Conservation (phyloP, 1,284 basidiomycete species). For the Kwoniella shivajii region DNA sequence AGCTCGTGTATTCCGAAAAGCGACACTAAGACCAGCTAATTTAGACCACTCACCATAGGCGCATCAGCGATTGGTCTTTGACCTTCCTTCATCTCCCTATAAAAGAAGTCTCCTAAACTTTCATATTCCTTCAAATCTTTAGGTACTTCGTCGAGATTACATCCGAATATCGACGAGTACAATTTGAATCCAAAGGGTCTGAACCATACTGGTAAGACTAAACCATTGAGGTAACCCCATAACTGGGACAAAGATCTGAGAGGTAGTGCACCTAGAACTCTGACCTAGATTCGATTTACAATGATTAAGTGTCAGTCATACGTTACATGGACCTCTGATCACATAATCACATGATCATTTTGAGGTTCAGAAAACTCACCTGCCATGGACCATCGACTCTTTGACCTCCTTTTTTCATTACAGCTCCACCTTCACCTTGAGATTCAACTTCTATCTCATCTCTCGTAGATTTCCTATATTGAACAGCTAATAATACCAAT, state of each 20-base stretch:
- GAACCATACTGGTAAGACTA: slow-evolving; percentile 92
- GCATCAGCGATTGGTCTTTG: slow-evolving; percentile 77
- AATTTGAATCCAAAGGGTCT: slow-evolving; percentile 83
- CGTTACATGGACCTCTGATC: too few relatives aligned
- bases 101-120: slow-evolving; percentile 92
- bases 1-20: not conserved
- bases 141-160: slow-evolving; percentile 90
- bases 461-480: slow-evolving; percentile 59
- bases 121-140: slow-evolving; percentile 76
- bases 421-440: slow-evolving; percentile 66
- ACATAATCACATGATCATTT: too few relatives aligned
- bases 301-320: too few relatives aligned
- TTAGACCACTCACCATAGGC: slow-evolving; percentile 63
- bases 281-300: slow-evolving; percentile 72
- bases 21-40: not conserved
- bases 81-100: slow-evolving; percentile 81
- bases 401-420: slow-evolving; percentile 64
- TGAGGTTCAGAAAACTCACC: slow-evolving; percentile 58
- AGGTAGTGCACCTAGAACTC: slow-evolving; percentile 92
- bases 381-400: slow-evolving; percentile 80
- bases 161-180: slow-evolving; percentile 86
- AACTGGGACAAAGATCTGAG: slow-evolving; percentile 89
- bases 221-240: slow-evolving; percentile 93
- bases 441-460: slow-evolving; percentile 47
- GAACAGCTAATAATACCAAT: slow-evolving; percentile 77